phyloP scores from a whole-genome alignment of 805 yeast species.

The Kodamaea sagamina region DNA sequence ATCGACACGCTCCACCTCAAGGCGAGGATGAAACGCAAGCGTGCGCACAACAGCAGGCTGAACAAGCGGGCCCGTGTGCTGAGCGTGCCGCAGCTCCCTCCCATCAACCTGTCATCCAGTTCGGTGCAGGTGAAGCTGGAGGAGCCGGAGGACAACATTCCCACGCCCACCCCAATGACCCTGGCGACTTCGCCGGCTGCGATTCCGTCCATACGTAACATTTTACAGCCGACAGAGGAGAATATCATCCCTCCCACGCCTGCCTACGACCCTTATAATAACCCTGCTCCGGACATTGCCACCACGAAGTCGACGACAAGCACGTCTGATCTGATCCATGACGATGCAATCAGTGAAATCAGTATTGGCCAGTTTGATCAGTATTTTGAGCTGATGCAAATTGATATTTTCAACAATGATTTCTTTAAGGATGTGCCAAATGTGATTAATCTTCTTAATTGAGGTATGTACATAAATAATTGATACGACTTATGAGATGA shows the following conservation, averaged over 20 bases:
- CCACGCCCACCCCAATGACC: constrained; percentile 4
- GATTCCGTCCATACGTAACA: constrained; percentile 3
- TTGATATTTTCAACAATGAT: constrained; percentile 30
- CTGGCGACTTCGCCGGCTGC: constrained; percentile 3
- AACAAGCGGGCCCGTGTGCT: not conserved
- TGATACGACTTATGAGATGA: too few relatives aligned
- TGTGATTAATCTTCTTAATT: constrained; percentile 17
- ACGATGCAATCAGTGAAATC: constrained; percentile 6
- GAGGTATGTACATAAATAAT: constrained; percentile 1
- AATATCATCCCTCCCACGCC: constrained; percentile 1
- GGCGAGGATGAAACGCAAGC: constrained; percentile 3
- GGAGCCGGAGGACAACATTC: constrained; percentile 3
- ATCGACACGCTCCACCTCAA: constrained; percentile 17
- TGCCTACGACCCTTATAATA: constrained; percentile 7
- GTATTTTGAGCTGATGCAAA: constrained; percentile 28
- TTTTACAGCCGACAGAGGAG: constrained; percentile 1
- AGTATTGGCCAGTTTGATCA: constrained; percentile 19
- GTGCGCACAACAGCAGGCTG: not conserved
- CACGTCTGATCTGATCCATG: constrained; percentile 7
- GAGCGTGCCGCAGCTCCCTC: not conserved
- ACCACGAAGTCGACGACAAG: constrained; percentile 4
- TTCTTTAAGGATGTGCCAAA: constrained; percentile 29
- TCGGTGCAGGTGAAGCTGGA: not conserved
- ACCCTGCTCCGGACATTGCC: not conserved
- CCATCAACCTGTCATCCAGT: not conserved